A percentile compares a stretch with the other conserved stretches of the same genome.
phyloP scores from a whole-genome alignment of 192 early-diverging fungal genomes.

The Phlyctochytrium arcticum region DNA sequence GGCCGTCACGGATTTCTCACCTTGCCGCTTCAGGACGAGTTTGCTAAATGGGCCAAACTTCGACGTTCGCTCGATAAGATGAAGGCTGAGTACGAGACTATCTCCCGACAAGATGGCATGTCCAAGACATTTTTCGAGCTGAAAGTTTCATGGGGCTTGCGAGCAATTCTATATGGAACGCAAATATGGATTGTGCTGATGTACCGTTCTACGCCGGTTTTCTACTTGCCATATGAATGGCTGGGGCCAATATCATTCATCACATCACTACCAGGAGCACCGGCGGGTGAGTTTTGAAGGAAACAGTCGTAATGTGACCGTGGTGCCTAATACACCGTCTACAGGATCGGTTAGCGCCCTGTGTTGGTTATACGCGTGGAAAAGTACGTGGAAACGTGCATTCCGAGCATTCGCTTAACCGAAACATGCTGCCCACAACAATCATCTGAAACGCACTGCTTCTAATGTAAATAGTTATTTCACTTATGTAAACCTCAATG shows the following conservation, averaged over 20 bases:
- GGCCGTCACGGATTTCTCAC: background rate
- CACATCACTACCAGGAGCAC: slow-evolving; percentile 69
- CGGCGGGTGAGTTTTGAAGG: slow-evolving; percentile 41
- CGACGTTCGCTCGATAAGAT: slow-evolving; percentile 72
- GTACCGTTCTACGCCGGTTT: slow-evolving; percentile 66
- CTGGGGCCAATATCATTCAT: slow-evolving; percentile 69
- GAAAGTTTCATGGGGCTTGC: slow-evolving; percentile 68
- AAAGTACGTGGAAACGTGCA: background rate
- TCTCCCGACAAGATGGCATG: slow-evolving; percentile 53
- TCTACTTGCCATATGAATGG: slow-evolving; percentile 73
- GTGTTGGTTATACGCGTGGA: slow-evolving; percentile 73
- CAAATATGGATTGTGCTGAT: slow-evolving; percentile 61
- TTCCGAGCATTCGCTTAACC: background rate
- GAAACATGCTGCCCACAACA: too few relatives aligned
- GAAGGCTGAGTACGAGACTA: slow-evolving; percentile 64
- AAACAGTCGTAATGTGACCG: background rate
- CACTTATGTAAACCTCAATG: too few relatives aligned
- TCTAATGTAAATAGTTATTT: too few relatives aligned
- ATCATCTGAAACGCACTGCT: too few relatives aligned
- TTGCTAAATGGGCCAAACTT: slow-evolving; percentile 89
- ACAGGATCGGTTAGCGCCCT: slow-evolving; percentile 70
- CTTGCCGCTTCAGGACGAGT: slow-evolving; percentile 65
- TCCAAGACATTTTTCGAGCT: slow-evolving; percentile 72
- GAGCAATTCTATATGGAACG: slow-evolving; percentile 57
- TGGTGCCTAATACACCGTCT: background rate